Evolutionary conservation across 352 stramenopile genomes (phyloP), one percentile per base, ranked within the genome.

Genomic region (Phytophthora hybrid): DNA sequence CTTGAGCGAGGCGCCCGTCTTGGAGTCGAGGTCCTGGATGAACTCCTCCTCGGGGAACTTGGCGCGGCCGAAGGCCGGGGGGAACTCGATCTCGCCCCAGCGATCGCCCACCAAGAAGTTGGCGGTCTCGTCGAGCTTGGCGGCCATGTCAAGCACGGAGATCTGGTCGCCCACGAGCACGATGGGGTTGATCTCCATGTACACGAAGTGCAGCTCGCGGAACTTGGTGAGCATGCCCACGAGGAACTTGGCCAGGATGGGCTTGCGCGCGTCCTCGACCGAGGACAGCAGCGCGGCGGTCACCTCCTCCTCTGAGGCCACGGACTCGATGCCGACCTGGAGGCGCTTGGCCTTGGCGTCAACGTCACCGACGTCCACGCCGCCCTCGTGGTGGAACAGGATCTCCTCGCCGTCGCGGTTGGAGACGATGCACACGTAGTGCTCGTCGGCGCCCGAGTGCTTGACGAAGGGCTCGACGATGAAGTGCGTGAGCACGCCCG

Each of bases 171-270:
- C 88, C 14, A 97, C 91, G 6, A 99, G 86, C 64, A 99, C 97
- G 66, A 99, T 95, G 21, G 97, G 97, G 83, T 99, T 99, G 78
- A 99, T 99, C 81, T 99, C 97, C 93, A 99, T 98, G 86, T 99
- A 99, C 23, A 97, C 93, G 81, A 99, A 99, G 84, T 99, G 97
- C 49, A 99, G 80, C 61, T 95, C 94, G 23, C 96, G 84, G 90
- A 98, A 99, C 4, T 95, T 86, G 66, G 94, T 83, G 46, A 99
- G 88, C 70, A 99, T 91, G n/a, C 79, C 80, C 3, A 93, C 80
- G 11, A 99, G 75, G 85, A 99, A 99, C 62, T 85, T 92, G 59
- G 92, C 84, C 14, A 98, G 74, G 62, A 94, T 90, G 3, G 81
- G 68, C 76, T 97, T 90, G 60, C 92, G 87, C 29, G 77, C 73